Percentiles rank a stretch among this genome's conserved stretches.
These are phyloP conservation scores for Hemisphaericaspora lyxosophila DNA, from an alignment of 1,139 yeast species.

Conservation along the genomic window DNA sequence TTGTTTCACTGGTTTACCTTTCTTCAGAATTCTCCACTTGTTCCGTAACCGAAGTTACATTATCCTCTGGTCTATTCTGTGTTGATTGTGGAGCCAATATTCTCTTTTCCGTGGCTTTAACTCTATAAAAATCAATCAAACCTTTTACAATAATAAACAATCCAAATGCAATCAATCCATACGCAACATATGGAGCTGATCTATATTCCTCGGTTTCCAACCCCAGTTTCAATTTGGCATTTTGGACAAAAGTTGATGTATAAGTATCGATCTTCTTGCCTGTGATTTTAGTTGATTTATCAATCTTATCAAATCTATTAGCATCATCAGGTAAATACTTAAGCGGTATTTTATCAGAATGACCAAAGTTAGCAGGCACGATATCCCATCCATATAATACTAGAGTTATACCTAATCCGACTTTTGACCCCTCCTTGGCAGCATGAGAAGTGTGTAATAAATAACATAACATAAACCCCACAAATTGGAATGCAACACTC, in stretches of 20 bases:
- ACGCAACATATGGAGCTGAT: conserved; percentile 49
- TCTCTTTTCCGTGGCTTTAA: conserved; percentile 70
- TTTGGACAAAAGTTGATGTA: conserved; percentile 31
- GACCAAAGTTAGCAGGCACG: conserved; percentile 59
- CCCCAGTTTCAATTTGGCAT: background rate
- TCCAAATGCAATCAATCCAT: conserved; percentile 67
- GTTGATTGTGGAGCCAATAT: conserved; percentile 39
- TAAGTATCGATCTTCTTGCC: conserved; percentile 51
- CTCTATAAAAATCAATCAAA: conserved; percentile 66
- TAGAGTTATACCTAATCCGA: conserved; percentile 87
- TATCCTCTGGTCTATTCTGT: background rate
- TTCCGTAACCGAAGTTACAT: conserved; percentile 1
- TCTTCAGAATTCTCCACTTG: conserved; percentile 1
- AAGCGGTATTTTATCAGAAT: conserved; percentile 35
- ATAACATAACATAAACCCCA: conserved; percentile 89
- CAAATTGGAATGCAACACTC: conserved; percentile 86
- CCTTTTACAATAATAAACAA: conserved; percentile 64
- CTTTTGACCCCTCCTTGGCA: conserved; percentile 92
- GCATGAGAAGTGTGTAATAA: conserved; percentile 95
- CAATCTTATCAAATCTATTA: conserved; percentile 48
- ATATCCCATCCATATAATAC: conserved; percentile 73
- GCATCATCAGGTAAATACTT: conserved; percentile 57
- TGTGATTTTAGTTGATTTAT: conserved; percentile 31
- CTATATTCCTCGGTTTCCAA: background rate
- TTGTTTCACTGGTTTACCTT: too few species aligned